Percentiles rank a stretch among this genome's conserved stretches.
These are phyloP conservation scores for Eucalyptus marginata DNA, from an alignment of 345 rosid genomes.

Conservation along the genomic window DNA sequence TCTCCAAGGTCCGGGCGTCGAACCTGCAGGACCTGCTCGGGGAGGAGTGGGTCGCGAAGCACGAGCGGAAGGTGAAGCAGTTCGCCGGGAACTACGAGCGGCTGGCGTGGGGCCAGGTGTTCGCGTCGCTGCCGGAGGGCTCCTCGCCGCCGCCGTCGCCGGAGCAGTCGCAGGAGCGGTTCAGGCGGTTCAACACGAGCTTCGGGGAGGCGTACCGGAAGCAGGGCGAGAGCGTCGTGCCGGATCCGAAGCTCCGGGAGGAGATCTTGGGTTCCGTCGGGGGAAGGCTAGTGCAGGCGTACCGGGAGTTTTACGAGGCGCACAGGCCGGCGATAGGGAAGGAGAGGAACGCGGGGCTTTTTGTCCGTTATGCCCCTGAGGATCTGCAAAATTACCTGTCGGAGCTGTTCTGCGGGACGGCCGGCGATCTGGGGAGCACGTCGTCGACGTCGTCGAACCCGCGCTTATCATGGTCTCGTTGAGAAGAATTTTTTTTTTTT, in stretches of 20 bases:
- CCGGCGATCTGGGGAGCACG: not conserved
- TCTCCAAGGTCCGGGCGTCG: conserved; percentile 32
- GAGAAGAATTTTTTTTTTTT: not conserved
- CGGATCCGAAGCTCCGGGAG: conserved; percentile 38
- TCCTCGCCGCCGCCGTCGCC: conserved; percentile 8
- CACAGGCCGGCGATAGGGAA: conserved; percentile 14
- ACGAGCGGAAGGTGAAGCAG: conserved; percentile 36
- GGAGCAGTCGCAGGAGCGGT: conserved; percentile 21
- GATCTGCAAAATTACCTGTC: conserved; percentile 45
- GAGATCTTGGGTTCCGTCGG: conserved; percentile 36
- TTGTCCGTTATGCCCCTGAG: conserved; percentile 42
- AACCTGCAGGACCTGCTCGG: conserved; percentile 38
- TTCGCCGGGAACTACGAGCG: conserved; percentile 41
- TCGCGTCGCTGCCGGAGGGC: conserved; percentile 24
- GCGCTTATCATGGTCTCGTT: not conserved
- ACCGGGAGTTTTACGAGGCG: conserved; percentile 36
- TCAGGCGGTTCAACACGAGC: conserved; percentile 30
- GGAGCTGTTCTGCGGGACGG: conserved; percentile 20
- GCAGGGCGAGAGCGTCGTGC: conserved; percentile 29
- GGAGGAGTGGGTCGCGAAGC: conserved; percentile 42
- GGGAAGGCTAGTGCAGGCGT: conserved; percentile 22
- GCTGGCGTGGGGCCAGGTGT: conserved; percentile 39
- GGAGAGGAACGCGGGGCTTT: not conserved
- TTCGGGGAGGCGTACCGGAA: conserved; percentile 46
- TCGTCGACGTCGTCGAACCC: not conserved